phyloP scores from a whole-genome alignment of 257 asterid species.

The Scutellaria barbata region DNA sequence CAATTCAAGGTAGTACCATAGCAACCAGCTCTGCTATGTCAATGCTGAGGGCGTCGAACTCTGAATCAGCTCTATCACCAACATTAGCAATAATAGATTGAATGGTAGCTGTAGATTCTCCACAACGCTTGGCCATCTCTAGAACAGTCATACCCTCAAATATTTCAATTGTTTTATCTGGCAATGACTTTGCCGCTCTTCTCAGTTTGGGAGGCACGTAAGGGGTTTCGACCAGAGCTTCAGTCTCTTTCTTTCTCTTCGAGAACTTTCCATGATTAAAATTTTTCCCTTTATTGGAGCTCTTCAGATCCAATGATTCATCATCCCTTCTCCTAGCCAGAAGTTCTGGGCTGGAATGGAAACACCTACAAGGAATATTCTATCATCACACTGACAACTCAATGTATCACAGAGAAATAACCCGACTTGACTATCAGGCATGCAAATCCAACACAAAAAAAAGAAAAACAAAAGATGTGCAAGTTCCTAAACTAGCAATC shows the following conservation, averaged over 20 bases:
- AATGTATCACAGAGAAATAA: conserved; percentile 6
- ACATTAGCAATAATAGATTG: conserved; percentile 77
- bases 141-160: conserved; percentile 84
- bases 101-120: conserved; percentile 62
- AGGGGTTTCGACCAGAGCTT: conserved; percentile 75
- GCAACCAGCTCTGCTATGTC: conserved; percentile 94
- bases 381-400: conserved; percentile 29
- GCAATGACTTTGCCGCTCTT: conserved; percentile 53
- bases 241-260: conserved; percentile 57
- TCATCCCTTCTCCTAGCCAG: conserved; percentile 52
- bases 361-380: conserved; percentile 50
- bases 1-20: conserved; percentile 61
- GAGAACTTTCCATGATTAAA: conserved; percentile 73
- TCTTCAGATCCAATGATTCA: conserved; percentile 55
- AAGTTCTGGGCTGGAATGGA: conserved; percentile 72
- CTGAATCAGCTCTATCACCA: conserved; percentile 91
- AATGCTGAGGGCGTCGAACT: conserved; percentile 72
- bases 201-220: conserved; percentile 73
- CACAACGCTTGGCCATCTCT: conserved; percentile 90
- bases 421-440: conserved; percentile 7
- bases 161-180: conserved; percentile 76
- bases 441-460: conserved; percentile 23
- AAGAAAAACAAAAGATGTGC: conserved; percentile 21
- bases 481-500: conserved; percentile 2
- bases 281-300: conserved; percentile 55